These are phyloP conservation scores for Paralagenidium karlingii DNA, from an alignment of 352 stramenopile species.

Conservation along the genomic window DNA sequence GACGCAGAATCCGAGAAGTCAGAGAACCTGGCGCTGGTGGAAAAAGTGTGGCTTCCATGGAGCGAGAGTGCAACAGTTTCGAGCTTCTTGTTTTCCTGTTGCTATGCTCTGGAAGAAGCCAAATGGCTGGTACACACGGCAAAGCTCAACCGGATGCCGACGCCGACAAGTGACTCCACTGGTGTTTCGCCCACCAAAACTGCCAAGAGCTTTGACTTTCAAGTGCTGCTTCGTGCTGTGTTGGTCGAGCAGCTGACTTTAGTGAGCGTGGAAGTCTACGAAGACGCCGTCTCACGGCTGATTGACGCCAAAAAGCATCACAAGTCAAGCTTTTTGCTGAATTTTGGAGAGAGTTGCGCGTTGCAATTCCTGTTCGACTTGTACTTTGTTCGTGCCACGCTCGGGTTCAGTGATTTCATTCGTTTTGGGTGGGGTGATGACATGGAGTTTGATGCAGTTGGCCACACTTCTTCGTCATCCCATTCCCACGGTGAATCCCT, in stretches of 20 bases:
- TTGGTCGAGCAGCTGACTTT: constrained; percentile 70
- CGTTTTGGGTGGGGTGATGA: constrained; percentile 82
- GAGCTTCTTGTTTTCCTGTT: constrained; percentile 76
- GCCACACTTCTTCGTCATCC: not conserved
- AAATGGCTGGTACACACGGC: constrained; percentile 30
- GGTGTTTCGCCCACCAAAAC: too few relatives aligned
- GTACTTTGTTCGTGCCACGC: constrained; percentile 78
- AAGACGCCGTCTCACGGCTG: constrained; percentile 44
- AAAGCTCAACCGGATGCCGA: constrained; percentile 19
- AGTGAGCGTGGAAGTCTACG: constrained; percentile 55
- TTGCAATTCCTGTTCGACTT: constrained; percentile 84
- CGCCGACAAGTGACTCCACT: too few relatives aligned
- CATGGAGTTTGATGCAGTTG: constrained; percentile 23
- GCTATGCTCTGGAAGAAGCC: constrained; percentile 70
- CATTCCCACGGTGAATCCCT: constrained; percentile 19
- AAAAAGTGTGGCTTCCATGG: constrained; percentile 80
- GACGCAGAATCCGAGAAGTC: constrained; percentile 14
- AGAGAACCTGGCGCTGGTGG: constrained; percentile 18
- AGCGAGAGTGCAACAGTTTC: constrained; percentile 71
- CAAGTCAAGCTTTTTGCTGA: constrained; percentile 28
- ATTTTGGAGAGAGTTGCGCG: constrained; percentile 77
- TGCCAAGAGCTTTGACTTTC: constrained; percentile 29
- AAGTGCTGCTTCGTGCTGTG: constrained; percentile 46
- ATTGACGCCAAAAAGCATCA: constrained; percentile 31
- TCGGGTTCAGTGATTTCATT: constrained; percentile 78